Evolutionary conservation across 2,329 filamentous ascomycete genomes (phyloP), one percentile per base, ranked within the genome.

Genomic region (Ophiocordyceps robertsii): DNA sequence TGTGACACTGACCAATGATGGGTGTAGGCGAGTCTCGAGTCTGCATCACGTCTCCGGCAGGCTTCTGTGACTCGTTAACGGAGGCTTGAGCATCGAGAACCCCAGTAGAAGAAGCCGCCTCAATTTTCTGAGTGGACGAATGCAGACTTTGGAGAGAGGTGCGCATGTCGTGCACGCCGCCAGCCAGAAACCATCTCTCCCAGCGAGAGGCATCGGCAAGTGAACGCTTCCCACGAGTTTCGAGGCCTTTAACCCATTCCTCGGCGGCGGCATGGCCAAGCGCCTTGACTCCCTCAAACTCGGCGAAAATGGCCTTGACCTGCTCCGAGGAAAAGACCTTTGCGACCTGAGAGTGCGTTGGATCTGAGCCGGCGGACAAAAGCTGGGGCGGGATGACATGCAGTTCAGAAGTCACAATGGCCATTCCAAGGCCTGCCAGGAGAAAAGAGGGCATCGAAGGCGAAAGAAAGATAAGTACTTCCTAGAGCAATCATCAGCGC

Each of bases 171-270:
- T 46, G 37, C 35, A 67, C 43, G 30, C 65, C 65, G 39, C 68
- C 68, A 35, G 69, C 61, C 4, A 53, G 50, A 48, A 80, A 77
- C 77, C 82, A 90, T 52, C 78, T 81, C 56, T 88, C 84, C 80
- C 84, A 90, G 40, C 82, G 75, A 27, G 75, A 69, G 29, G 75
- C 70, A 55, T 84, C 77, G 11, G 66, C 69, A 50, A 77, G 72
- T 39, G 69, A 63, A 45, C 76, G 68, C 51, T 74, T 75, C 10
- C 83, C 82, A 44, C 75, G 70, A 27, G 64, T 65, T 37, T 78
- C 73, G 4, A 92, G 69, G 10, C 84, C 84, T 60, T 89, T 89
- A 29, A 79, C 67, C 84, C 85, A 92, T 58, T 89, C 84, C 50
- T 86, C 81, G 4, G 74, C 72, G 11, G 80, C 75, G 36, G 80